Conservation (phyloP, 345 rosid genomes). For the Camelina neglecta region DNA sequence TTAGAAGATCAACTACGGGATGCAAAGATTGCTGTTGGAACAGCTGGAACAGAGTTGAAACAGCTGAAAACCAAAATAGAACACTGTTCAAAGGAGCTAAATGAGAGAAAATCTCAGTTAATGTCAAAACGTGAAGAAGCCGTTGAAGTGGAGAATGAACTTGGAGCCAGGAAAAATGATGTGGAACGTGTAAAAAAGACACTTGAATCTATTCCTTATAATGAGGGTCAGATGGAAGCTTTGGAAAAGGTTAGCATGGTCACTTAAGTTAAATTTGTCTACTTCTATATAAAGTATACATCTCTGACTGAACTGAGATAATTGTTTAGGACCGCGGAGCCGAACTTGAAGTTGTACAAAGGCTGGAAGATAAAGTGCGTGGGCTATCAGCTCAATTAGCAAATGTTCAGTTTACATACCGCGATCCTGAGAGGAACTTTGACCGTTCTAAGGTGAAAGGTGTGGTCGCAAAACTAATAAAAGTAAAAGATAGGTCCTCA, state of each 20-base stretch:
- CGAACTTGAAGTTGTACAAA: slow-evolving; percentile 70
- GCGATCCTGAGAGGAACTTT: slow-evolving; percentile 86
- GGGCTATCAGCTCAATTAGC: slow-evolving; percentile 74
- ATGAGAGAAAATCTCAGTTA: slow-evolving; percentile 71
- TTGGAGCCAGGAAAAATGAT: slow-evolving; percentile 65
- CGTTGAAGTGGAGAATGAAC: slow-evolving; percentile 72
- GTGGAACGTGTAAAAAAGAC: slow-evolving; percentile 60
- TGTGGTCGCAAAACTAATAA: slow-evolving; percentile 87
- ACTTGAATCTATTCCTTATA: slow-evolving; percentile 68
- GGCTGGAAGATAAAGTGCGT: slow-evolving; percentile 76
- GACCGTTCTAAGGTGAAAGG: slow-evolving; percentile 96
- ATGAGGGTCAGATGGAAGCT: slow-evolving; percentile 87
- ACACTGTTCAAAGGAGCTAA: slow-evolving; percentile 84
- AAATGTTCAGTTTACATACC: slow-evolving; percentile 82
- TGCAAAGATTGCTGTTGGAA: slow-evolving; percentile 90
- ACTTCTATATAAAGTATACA: slow-evolving; percentile 3
- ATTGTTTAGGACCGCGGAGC: slow-evolving; percentile 69
- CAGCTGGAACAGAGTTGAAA: slow-evolving; percentile 83
- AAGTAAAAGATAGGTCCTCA: slow-evolving; percentile 79
- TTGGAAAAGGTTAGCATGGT: slow-evolving; percentile 72
- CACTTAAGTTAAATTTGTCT: slow-evolving; percentile 22
- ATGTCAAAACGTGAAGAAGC: slow-evolving; percentile 86
- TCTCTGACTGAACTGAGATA: slow-evolving; percentile 35
- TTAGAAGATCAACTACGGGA: slow-evolving; percentile 94
- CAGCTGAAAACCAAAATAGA: slow-evolving; percentile 84